Conservation (phyloP, 768 basidiomycete genomes). For the Trametes elegans region DNA sequence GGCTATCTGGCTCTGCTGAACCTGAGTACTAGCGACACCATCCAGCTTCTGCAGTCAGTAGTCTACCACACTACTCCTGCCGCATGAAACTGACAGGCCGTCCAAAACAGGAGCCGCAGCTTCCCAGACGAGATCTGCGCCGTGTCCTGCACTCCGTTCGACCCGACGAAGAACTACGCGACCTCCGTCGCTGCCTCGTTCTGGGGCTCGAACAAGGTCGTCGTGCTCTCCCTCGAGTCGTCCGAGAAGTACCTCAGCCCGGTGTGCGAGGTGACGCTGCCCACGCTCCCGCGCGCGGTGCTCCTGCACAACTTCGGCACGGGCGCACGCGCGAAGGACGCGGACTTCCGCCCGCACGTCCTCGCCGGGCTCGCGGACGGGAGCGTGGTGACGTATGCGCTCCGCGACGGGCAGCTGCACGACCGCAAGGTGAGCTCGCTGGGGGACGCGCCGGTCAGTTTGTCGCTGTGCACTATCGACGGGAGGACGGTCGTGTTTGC, state of each 20-base stretch:
- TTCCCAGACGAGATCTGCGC: conserved; percentile 59
- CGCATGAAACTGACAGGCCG: not conserved
- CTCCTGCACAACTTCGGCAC: conserved; percentile 60
- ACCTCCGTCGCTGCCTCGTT: conserved; percentile 62
- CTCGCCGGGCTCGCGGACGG: conserved; percentile 79
- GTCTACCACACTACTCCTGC: not conserved
- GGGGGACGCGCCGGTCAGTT: conserved; percentile 62
- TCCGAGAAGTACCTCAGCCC: conserved; percentile 21
- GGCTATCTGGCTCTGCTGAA: conserved; percentile 53
- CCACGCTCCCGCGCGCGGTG: conserved; percentile 44
- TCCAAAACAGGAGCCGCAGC: conserved; percentile 15
- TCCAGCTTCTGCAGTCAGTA: conserved; percentile 35
- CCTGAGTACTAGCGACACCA: conserved; percentile 39
- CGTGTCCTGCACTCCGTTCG: conserved; percentile 60
- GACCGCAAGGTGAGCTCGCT: conserved; percentile 62
- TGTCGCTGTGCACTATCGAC: conserved; percentile 55
- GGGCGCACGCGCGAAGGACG: conserved; percentile 33
- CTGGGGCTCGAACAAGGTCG: conserved; percentile 68
- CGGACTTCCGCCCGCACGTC: conserved; percentile 50
- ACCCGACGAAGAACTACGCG: conserved; percentile 45
- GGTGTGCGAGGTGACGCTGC: conserved; percentile 40
- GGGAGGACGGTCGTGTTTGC: conserved; percentile 63
- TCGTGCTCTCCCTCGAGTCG: conserved; percentile 46
- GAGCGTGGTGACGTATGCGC: conserved; percentile 55
- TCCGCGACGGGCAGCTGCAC: conserved; percentile 31